phyloP scores from a whole-genome alignment of 495 filamentous ascomycete species.

The Melanomma pulvis-pyrius region DNA sequence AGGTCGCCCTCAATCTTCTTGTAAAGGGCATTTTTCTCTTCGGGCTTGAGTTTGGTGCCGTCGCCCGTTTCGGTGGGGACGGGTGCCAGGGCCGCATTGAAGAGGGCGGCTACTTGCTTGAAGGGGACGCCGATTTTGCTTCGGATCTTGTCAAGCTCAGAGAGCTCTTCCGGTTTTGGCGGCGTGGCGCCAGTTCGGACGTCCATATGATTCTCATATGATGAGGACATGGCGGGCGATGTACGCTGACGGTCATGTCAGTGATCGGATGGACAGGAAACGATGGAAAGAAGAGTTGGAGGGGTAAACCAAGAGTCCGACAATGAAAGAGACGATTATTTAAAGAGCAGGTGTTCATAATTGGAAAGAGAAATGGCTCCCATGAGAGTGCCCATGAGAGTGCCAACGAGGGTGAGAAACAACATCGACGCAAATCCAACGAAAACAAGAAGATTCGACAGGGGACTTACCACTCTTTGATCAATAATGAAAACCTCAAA shows the following conservation, averaged over 20 bases:
- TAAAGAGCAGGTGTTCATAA: too few species aligned
- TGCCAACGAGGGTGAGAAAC: too few species aligned
- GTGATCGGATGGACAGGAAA: neutral
- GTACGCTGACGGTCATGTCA: neutral
- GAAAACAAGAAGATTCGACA: too few species aligned
- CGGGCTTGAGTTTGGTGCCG: slow-evolving; percentile 43
- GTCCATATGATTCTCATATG: slow-evolving; percentile 24
- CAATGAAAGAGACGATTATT: too few species aligned
- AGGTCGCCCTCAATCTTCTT: slow-evolving; percentile 29
- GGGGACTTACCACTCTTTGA: too few species aligned
- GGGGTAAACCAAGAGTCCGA: too few species aligned
- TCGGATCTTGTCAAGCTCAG: slow-evolving; percentile 34
- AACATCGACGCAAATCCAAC: too few species aligned
- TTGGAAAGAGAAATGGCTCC: too few species aligned
- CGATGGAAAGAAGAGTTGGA: neutral
- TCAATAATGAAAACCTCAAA: too few species aligned
- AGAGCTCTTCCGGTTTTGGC: slow-evolving; percentile 21
- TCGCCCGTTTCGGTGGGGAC: slow-evolving; percentile 46
- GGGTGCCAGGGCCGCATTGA: slow-evolving; percentile 33
- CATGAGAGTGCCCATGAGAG: too few species aligned
- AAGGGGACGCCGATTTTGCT: slow-evolving; percentile 33
- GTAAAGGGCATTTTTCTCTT: slow-evolving; percentile 30
- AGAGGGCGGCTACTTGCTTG: slow-evolving; percentile 32
- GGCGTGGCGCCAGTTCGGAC: slow-evolving; percentile 19
- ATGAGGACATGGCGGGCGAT: slow-evolving; percentile 14